Percentiles rank a stretch among this genome's conserved stretches.
phyloP scores from a whole-genome alignment of 2,329 filamentous ascomycete species.

The Diaporthe aspalathi region DNA sequence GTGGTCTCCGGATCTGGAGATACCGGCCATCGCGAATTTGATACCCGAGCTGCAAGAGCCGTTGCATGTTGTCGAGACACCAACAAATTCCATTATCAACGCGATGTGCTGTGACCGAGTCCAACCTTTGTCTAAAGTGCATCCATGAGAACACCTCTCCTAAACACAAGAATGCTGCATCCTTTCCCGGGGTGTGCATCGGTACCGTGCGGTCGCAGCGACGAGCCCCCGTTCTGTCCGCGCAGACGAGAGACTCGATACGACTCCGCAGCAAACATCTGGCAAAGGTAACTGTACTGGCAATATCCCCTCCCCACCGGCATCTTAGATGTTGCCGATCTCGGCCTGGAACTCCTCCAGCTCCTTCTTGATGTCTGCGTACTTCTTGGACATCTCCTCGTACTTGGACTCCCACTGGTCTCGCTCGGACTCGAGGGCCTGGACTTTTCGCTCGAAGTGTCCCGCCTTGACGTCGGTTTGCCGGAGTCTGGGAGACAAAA shows the following conservation, averaged over 20 bases:
- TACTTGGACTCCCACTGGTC: slow-evolving; percentile 98
- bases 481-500: slow-evolving; percentile 77
- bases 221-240: slow-evolving; percentile 11
- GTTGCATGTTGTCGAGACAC: slow-evolving; percentile 26
- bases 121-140: slow-evolving; percentile 38
- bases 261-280: slow-evolving; percentile 31
- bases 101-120: slow-evolving; percentile 37
- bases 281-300: slow-evolving; percentile 22
- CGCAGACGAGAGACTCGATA: slow-evolving; percentile 32
- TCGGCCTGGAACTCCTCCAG: slow-evolving; percentile 90
- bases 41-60: slow-evolving; percentile 33
- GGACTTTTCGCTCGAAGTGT: slow-evolving; percentile 99
- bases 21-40: slow-evolving; percentile 26
- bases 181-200: slow-evolving; percentile 32
- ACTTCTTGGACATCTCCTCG: slow-evolving; percentile 96
- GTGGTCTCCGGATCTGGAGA: not conserved
- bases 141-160: slow-evolving; percentile 34
- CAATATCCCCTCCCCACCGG: slow-evolving; percentile 26
- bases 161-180: slow-evolving; percentile 38
- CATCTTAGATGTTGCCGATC: slow-evolving; percentile 87
- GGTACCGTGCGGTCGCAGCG: slow-evolving; percentile 22
- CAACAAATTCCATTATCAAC: slow-evolving; percentile 36
- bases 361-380: slow-evolving; percentile 85
- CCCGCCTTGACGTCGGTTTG: slow-evolving; percentile 99
- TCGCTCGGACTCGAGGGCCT: slow-evolving; percentile 90